Conservation (phyloP, 176 grass and related monocot genomes). For the Aegilops sharonensis region DNA sequence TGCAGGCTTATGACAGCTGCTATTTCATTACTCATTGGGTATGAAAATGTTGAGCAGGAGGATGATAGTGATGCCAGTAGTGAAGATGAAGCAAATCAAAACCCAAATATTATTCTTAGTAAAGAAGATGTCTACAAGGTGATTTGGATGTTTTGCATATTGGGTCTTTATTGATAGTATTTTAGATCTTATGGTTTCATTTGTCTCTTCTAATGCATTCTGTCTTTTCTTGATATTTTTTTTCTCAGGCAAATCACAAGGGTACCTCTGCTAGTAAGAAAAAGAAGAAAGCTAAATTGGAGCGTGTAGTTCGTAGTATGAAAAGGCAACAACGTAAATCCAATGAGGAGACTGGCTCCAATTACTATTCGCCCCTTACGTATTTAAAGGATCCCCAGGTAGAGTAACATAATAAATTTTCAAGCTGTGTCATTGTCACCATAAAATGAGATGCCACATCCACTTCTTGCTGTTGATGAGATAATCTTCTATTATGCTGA, state of each 20-base stretch:
- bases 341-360: conserved; percentile 53
- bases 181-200: not conserved
- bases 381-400: conserved; percentile 97
- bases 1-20: conserved; percentile 86
- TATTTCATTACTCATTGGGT: conserved; percentile 92
- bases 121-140: conserved; percentile 99
- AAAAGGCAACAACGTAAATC: conserved; percentile 89
- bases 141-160: not conserved
- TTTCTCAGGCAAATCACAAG: conserved; percentile 77
- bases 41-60: conserved; percentile 75
- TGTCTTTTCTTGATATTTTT: conserved; percentile 16
- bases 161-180: not conserved
- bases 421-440: not conserved
- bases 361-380: conserved; percentile 83
- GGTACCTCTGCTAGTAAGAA: conserved; percentile 91
- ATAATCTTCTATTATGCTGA: conserved; percentile 3
- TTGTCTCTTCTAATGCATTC: conserved; percentile 5
- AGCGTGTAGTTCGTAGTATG: conserved; percentile 84
- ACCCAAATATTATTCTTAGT: conserved; percentile 67
- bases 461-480: not conserved
- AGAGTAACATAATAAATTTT: not conserved
- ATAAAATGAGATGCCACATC: not conserved
- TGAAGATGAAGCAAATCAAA: conserved; percentile 69
- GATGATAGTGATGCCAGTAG: conserved; percentile 73
- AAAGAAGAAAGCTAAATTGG: conserved; percentile 98